These are phyloP conservation scores for Scolecobasidium constrictum DNA, from an alignment of 2,329 filamentous ascomycete species.

Conservation along the genomic window DNA sequence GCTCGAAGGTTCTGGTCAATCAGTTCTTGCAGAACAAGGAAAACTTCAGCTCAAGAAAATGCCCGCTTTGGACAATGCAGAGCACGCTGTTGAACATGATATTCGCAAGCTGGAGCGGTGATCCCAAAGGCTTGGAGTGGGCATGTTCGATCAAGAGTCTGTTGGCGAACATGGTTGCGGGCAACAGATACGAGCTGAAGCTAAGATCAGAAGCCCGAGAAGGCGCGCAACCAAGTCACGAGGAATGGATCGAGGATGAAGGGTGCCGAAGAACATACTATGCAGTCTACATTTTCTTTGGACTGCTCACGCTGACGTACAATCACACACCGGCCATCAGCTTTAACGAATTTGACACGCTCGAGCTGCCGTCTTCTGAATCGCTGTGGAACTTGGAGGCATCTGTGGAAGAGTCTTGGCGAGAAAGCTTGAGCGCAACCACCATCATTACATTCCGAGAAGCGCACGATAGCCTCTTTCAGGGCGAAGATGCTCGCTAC, in stretches of 20 bases:
- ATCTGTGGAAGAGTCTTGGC: slow-evolving; percentile 71
- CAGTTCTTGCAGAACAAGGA: slow-evolving; percentile 97
- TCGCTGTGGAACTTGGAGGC: slow-evolving; percentile 84
- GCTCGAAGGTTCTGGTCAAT: slow-evolving; percentile 92
- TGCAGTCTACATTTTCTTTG: slow-evolving; percentile 98
- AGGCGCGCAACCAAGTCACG: slow-evolving; percentile 61
- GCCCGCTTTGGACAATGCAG: slow-evolving; percentile 97
- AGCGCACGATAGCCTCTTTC: slow-evolving; percentile 90
- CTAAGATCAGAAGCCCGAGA: slow-evolving; percentile 81
- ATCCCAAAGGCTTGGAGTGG: slow-evolving; percentile 96
- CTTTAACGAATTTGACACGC: slow-evolving; percentile 93
- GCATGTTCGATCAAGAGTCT: slow-evolving; percentile 98
- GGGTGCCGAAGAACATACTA: slow-evolving; percentile 95
- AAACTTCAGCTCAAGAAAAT: slow-evolving; percentile 96
- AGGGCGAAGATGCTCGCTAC: slow-evolving; percentile 81
- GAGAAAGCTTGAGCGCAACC: slow-evolving; percentile 61
- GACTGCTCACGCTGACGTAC: slow-evolving; percentile 86
- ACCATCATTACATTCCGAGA: slow-evolving; percentile 80
- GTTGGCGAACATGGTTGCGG: slow-evolving; percentile 95
- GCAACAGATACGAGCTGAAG: slow-evolving; percentile 93
- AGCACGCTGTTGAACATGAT: slow-evolving; percentile 96
- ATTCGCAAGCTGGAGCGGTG: slow-evolving; percentile 97
- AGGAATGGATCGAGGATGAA: slow-evolving; percentile 95
- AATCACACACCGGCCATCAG: slow-evolving; percentile 97
- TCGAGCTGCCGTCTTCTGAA: slow-evolving; percentile 88